phyloP scores from a whole-genome alignment of 2,329 filamentous ascomycete species.

The Aphanocladium album region DNA sequence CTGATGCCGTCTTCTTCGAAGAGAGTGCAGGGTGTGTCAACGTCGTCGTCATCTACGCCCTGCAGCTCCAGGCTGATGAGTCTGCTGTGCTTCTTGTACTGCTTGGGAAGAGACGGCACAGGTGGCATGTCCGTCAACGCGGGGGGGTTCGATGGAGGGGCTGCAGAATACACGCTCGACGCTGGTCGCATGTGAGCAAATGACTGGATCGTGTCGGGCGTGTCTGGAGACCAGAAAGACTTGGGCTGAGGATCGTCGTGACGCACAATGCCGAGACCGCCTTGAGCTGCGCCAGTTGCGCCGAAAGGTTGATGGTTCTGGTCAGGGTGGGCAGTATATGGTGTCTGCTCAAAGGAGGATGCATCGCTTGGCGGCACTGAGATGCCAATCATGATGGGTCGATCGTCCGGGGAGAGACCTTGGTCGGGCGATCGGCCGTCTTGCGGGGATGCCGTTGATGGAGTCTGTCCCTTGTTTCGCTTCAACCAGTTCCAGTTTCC shows the following conservation, averaged over 20 bases:
- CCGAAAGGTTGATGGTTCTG: neutral
- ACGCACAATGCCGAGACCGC: constrained; percentile 4
- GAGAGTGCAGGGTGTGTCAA: constrained; percentile 56
- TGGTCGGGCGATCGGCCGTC: constrained; percentile 24
- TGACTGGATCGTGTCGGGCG: constrained; percentile 44
- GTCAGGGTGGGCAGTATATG: constrained; percentile 32
- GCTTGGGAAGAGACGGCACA: constrained; percentile 52
- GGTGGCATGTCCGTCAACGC: constrained; percentile 46
- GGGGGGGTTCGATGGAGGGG: constrained; percentile 33
- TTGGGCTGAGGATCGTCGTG: constrained; percentile 29
- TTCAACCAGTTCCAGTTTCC: constrained; percentile 55
- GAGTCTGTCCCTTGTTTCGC: constrained; percentile 31
- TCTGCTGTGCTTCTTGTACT: constrained; percentile 29
- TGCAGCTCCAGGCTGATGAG: constrained; percentile 32
- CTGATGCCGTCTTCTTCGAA: constrained; percentile 64
- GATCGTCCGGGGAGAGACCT: constrained; percentile 62
- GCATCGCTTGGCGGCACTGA: constrained; percentile 48
- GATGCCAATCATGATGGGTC: constrained; percentile 70
- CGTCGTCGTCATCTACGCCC: constrained; percentile 33
- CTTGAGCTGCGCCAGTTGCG: neutral
- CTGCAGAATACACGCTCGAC: constrained; percentile 60
- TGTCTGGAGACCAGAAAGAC: constrained; percentile 59
- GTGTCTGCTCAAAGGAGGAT: constrained; percentile 22
- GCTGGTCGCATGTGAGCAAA: constrained; percentile 38
- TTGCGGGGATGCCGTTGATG: constrained; percentile 23